Percentiles rank a stretch among this genome's conserved stretches.
Evolutionary conservation across 768 basidiomycete species (phyloP).

Genomic region (Amanita exitialis): DNA sequence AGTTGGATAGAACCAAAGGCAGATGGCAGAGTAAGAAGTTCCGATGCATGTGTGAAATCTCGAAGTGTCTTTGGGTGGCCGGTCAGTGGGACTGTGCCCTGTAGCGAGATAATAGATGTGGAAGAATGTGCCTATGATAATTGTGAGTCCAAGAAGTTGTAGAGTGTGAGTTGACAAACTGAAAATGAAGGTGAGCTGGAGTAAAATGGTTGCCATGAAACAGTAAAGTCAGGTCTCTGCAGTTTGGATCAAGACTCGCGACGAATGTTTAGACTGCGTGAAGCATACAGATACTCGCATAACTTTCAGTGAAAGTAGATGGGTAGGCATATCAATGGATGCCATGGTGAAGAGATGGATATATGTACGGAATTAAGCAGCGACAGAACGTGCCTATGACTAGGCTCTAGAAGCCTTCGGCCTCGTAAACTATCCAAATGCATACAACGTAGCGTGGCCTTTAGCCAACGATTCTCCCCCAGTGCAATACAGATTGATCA

Average conservation of each 20-base stretch:
- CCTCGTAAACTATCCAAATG: conserved; percentile 13
- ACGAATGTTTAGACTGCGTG: background rate
- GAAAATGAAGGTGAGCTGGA: conserved; percentile 77
- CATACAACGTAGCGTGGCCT: conserved; percentile 11
- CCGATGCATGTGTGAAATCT: conserved; percentile 70
- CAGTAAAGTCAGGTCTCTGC: conserved; percentile 66
- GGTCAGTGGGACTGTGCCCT: conserved; percentile 57
- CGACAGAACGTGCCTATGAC: background rate
- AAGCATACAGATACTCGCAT: conserved; percentile 76
- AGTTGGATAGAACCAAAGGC: conserved; percentile 84
- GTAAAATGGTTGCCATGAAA: conserved; percentile 82
- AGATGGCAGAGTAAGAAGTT: conserved; percentile 71
- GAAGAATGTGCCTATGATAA: conserved; percentile 52
- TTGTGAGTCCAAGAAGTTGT: background rate
- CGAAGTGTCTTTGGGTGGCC: conserved; percentile 79
- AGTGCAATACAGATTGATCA: conserved; percentile 11
- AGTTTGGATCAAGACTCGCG: conserved; percentile 9
- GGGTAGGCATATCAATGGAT: conserved; percentile 41
- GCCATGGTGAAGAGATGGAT: conserved; percentile 4
- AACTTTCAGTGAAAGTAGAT: conserved; percentile 72
- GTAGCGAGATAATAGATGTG: conserved; percentile 66
- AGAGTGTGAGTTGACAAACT: conserved; percentile 21
- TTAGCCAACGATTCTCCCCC: conserved; percentile 12
- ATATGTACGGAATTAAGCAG: background rate
- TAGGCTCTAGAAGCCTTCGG: conserved; percentile 13